Conservation (phyloP, 139 green algal species). For the Gonium pectorale region DNA sequence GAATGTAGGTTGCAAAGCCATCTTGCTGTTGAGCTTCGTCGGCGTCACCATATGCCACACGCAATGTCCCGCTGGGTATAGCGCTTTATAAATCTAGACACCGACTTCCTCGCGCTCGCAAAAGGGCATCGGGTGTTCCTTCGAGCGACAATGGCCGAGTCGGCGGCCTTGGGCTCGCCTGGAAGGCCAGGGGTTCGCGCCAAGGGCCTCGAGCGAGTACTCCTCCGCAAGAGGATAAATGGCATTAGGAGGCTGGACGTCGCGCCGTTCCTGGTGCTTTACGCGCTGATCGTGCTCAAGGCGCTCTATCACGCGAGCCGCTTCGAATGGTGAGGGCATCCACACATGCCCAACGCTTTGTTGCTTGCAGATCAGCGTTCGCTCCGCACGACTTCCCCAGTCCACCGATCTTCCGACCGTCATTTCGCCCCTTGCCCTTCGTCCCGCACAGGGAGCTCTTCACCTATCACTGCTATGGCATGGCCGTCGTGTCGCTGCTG, state of each 20-base stretch:
- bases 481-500: constrained; percentile 42
- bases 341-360: no score
- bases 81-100: no score
- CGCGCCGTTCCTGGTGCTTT: constrained; percentile 57
- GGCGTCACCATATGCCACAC: no score
- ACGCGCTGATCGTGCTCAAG: constrained; percentile 30
- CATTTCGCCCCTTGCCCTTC: neutral
- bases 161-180: neutral
- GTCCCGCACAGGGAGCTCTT: constrained; percentile 26
- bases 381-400: no score
- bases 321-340: constrained; percentile 54
- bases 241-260: constrained; percentile 46
- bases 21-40: no score
- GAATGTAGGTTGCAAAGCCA: no score
- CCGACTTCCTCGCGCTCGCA: no score
- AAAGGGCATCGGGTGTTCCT: no score
- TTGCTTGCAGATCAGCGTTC: no score
- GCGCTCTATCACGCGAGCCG: constrained; percentile 24
- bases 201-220: constrained; percentile 51
- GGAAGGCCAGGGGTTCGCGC: constrained; percentile 43
- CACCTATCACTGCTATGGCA: constrained; percentile 48
- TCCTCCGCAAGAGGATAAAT: constrained; percentile 17
- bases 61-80: no score
- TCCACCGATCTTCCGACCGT: no score
- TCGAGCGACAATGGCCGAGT: no score